Evolutionary conservation across 192 early-diverging fungal species (phyloP), one percentile per base, ranked within the genome.

Genomic region (Backusella luteola): DNA sequence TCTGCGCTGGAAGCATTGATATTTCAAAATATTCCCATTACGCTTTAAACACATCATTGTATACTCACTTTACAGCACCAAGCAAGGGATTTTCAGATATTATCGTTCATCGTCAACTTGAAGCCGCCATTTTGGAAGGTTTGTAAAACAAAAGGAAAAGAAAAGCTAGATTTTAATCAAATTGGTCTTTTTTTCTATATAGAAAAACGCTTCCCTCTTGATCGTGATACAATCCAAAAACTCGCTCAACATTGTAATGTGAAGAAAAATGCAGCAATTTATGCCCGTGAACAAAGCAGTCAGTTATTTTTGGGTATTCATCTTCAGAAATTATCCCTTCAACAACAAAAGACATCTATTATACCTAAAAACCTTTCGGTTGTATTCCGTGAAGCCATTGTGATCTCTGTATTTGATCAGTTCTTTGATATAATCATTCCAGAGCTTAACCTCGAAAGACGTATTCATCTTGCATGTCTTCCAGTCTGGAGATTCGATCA

Each of bases 41-140:
- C 74, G 95, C 96, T 63, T 85, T 99, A 71, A 95, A 97, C 41
- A 85, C 90, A 5, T 87, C 86, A 4, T 94, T 99, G 41, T 99
- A 97, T 87, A 98, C 96, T 23, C 98, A 99, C 79, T 99, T 99
- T 77, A 99, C 98, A 6, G 94, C 94, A 6, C 98, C 98, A 2
- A 98, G 97, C 82, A 95, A 97, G 52, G 92, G 98, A n/a, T 99
- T 97, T 80, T 90, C 96, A 53, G 97, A 99, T 85, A 86, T 99
- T 69, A 89, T 97, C 83, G 98, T 99, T 17, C 96, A 99, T 76
- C 90, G 98, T 6, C 85, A 95, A 72, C 80, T 99, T 11, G 92
- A 94, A 41, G 91, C 93, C 0, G 86, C 87, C 23, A 56, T 56
- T 23, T 39, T 21, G 9, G 36, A n/a, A 39, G 69, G 69, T 71